Conservation (phyloP, 352 stramenopile species). For the Phytophthora hibernalis region DNA sequence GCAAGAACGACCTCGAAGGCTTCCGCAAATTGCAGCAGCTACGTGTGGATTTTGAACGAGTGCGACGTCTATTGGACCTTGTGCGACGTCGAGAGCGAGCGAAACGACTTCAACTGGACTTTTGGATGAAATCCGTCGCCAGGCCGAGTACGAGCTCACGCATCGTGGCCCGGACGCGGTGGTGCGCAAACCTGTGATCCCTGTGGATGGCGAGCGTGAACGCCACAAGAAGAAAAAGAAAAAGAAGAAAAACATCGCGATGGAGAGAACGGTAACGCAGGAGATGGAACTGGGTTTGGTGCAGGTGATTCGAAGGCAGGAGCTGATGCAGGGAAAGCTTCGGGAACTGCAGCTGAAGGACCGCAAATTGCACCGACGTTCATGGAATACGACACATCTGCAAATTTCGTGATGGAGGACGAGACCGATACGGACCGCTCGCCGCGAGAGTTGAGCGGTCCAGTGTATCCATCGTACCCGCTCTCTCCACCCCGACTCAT, state of each 20-base stretch:
- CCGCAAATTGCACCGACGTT: slow-evolving; percentile 56
- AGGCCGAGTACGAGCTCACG: slow-evolving; percentile 72
- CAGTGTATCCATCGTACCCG: slow-evolving; percentile 73
- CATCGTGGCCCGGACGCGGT: slow-evolving; percentile 42
- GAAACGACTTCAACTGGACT: slow-evolving; percentile 84
- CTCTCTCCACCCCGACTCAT: slow-evolving; percentile 66
- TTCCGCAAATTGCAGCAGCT: slow-evolving; percentile 95
- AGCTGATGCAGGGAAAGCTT: slow-evolving; percentile 18
- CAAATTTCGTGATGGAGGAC: slow-evolving; percentile 66
- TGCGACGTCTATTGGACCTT: slow-evolving; percentile 85
- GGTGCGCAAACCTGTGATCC: slow-evolving; percentile 60
- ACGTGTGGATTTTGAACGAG: slow-evolving; percentile 92
- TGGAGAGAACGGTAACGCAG: slow-evolving; percentile 35
- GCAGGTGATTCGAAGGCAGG: slow-evolving; percentile 19
- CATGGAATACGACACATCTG: slow-evolving; percentile 79
- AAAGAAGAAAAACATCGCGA: slow-evolving; percentile 84
- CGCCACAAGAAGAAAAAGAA: slow-evolving; percentile 66
- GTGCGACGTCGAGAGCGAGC: slow-evolving; percentile 89
- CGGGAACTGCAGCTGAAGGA: slow-evolving; percentile 32
- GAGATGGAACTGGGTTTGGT: slow-evolving; percentile 1
- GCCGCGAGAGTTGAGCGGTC: slow-evolving; percentile 29
- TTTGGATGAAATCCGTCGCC: slow-evolving; percentile 76
- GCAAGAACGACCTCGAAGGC: slow-evolving; percentile 96
- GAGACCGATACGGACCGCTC: slow-evolving; percentile 40
- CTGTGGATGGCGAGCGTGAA: slow-evolving; percentile 60